A percentile compares a stretch with the other conserved stretches of the same genome.
These are phyloP conservation scores for Kondoa malvinella DNA, from an alignment of 768 basidiomycete species.

Conservation along the genomic window DNA sequence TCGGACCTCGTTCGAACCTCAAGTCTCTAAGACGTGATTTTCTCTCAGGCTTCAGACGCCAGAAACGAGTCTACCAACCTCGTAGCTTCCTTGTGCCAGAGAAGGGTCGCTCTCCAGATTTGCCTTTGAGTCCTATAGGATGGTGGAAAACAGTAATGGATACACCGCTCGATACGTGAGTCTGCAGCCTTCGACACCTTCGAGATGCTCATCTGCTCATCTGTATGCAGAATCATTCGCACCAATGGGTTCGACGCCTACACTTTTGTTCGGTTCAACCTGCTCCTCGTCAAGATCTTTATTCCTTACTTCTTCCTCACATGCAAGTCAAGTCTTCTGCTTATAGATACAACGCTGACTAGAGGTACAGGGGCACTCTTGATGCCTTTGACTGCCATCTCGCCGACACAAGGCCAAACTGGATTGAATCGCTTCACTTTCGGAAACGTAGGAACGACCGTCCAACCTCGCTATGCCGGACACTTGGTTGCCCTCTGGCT, in stretches of 20 bases:
- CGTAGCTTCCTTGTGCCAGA: neutral
- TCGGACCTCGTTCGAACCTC: too few species aligned
- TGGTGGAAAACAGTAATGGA: neutral
- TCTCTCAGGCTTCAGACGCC: neutral
- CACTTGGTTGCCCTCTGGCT: slow-evolving; percentile 60
- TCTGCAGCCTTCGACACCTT: too few species aligned
- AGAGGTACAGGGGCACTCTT: too few species aligned
- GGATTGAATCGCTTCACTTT: slow-evolving; percentile 23
- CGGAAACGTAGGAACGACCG: slow-evolving; percentile 3
- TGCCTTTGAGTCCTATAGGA: neutral
- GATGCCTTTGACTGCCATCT: slow-evolving; percentile 45
- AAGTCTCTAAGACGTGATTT: neutral
- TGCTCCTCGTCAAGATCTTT: slow-evolving; percentile 64
- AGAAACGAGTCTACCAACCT: slow-evolving; percentile 6
- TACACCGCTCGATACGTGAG: neutral
- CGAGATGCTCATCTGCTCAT: too few species aligned
- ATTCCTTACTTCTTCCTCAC: slow-evolving; percentile 64
- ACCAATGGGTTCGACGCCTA: slow-evolving; percentile 81
- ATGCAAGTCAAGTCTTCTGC: too few species aligned
- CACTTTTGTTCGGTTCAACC: slow-evolving; percentile 74
- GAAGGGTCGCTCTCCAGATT: neutral
- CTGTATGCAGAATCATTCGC: too few species aligned
- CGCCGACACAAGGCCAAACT: slow-evolving; percentile 41
- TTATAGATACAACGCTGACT: too few species aligned
- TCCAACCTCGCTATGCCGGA: slow-evolving; percentile 50